Percentiles rank a stretch among this genome's conserved stretches.
phyloP scores from a whole-genome alignment of 1,139 yeast genomes.

The Debaryomyces sp. region DNA sequence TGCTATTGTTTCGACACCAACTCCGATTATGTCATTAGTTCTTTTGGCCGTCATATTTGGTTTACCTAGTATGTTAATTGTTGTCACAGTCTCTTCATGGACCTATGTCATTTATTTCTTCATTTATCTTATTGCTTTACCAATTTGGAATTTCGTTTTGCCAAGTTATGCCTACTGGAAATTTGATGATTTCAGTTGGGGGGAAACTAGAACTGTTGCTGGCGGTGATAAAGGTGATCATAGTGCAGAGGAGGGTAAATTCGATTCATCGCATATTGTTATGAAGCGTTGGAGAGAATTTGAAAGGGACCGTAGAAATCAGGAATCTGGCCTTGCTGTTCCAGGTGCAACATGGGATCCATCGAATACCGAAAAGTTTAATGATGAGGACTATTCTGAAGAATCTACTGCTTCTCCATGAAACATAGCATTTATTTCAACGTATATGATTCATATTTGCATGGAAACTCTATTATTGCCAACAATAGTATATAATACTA shows the following conservation, averaged over 20 bases:
- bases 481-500: not conserved
- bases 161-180: conserved; percentile 95
- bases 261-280: conserved; percentile 82
- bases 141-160: conserved; percentile 91
- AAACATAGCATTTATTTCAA: not conserved
- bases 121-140: conserved; percentile 79
- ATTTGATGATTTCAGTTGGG: conserved; percentile 98
- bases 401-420: conserved; percentile 24
- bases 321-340: conserved; percentile 32
- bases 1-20: conserved; percentile 79
- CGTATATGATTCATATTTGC: not conserved
- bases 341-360: conserved; percentile 58
- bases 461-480: not conserved
- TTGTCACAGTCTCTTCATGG: conserved; percentile 82
- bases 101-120: conserved; percentile 82
- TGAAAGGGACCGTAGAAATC: conserved; percentile 64
- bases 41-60: conserved; percentile 85
- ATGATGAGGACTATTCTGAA: conserved; percentile 32
- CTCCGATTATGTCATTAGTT: conserved; percentile 79
- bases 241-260: conserved; percentile 73
- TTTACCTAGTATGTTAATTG: conserved; percentile 82
- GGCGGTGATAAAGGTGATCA: conserved; percentile 73
- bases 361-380: conserved; percentile 30
- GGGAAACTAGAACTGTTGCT: conserved; percentile 87
- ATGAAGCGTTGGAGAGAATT: conserved; percentile 96